A percentile compares a stretch with the other conserved stretches of the same genome.
phyloP scores from a whole-genome alignment of 2,329 filamentous ascomycete species.

The Xylariaceae sp. region DNA sequence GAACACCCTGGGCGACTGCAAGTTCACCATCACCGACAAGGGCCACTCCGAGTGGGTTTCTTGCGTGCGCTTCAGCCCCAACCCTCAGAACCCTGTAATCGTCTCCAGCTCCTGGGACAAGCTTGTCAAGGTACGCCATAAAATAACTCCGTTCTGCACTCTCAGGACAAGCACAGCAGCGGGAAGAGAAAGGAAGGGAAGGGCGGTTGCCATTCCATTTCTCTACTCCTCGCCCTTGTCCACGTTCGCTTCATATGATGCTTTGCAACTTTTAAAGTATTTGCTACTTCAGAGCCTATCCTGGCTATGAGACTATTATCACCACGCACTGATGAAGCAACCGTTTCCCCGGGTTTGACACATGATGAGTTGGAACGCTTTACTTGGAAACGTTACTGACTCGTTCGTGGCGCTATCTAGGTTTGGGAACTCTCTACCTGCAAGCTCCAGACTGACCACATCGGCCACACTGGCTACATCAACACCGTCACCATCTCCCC shows the following conservation, averaged over 20 bases:
- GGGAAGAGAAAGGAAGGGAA: not conserved
- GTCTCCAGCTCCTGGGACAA: conserved; percentile 99
- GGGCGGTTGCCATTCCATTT: conserved; percentile 5
- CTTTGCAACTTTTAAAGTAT: conserved; percentile 86
- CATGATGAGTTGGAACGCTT: not conserved
- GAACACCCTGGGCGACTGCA: conserved; percentile 99
- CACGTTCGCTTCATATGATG: conserved; percentile 68
- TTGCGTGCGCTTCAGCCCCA: conserved; percentile 98
- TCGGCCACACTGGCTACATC: conserved; percentile 99
- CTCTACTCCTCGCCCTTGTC: not conserved
- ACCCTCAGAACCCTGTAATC: conserved; percentile 99
- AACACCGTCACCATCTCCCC: conserved; percentile 99
- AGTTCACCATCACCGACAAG: conserved; percentile 99
- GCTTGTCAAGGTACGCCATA: conserved; percentile 89
- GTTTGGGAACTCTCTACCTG: conserved; percentile 99
- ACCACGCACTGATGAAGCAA: conserved; percentile 73
- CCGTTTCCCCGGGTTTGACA: conserved; percentile 7
- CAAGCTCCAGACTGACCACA: conserved; percentile 99
- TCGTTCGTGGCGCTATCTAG: conserved; percentile 44
- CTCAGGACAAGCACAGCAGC: conserved; percentile 5
- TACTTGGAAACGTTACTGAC: conserved; percentile 26
- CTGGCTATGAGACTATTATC: conserved; percentile 95
- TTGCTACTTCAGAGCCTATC: conserved; percentile 99
- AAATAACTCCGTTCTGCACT: conserved; percentile 12
- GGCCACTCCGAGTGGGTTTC: conserved; percentile 99